phyloP scores from a whole-genome alignment of 768 basidiomycete genomes.

The Calocybe gangraenosa region DNA sequence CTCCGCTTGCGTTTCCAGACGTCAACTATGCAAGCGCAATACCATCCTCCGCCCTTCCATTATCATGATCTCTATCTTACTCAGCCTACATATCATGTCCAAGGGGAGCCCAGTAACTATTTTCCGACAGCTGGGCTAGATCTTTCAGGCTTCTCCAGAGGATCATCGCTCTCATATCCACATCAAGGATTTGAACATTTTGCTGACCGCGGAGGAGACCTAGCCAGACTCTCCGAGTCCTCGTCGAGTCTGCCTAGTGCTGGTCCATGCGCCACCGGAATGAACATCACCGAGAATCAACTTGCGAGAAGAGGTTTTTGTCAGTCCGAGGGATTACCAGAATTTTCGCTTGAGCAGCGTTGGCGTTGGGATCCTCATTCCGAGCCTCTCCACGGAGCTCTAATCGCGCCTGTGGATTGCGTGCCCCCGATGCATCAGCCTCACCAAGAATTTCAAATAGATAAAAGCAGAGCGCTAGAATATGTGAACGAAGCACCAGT shows the following conservation, averaged over 20 bases:
- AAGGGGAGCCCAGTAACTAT: slow-evolving; percentile 24
- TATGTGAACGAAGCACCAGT: slow-evolving; percentile 15
- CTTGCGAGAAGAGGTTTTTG: slow-evolving; percentile 20
- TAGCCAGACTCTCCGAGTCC: slow-evolving; percentile 23
- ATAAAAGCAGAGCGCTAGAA: slow-evolving; percentile 22
- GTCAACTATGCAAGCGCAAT: slow-evolving; percentile 35
- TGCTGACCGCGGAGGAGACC: slow-evolving; percentile 35
- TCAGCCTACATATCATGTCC: slow-evolving; percentile 11
- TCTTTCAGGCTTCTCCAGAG: slow-evolving; percentile 43
- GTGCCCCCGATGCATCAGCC: slow-evolving; percentile 17
- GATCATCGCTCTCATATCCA: slow-evolving; percentile 44
- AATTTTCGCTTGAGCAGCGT: slow-evolving; percentile 25
- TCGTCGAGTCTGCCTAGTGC: slow-evolving; percentile 28
- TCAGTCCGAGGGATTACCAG: slow-evolving; percentile 37
- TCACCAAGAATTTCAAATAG: slow-evolving; percentile 20
- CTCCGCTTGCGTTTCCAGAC: slow-evolving; percentile 30
- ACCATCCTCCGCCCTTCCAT: slow-evolving; percentile 24
- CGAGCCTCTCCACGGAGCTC: slow-evolving; percentile 27
- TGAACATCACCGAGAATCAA: slow-evolving; percentile 36
- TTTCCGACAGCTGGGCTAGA: slow-evolving; percentile 28
- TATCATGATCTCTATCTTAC: slow-evolving; percentile 26
- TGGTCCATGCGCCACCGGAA: slow-evolving; percentile 39
- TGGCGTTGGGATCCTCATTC: slow-evolving; percentile 23
- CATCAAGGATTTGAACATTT: slow-evolving; percentile 41
- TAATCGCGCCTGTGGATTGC: slow-evolving; percentile 26